A percentile compares a stretch with the other conserved stretches of the same genome.
These are phyloP conservation scores for Arthroderma uncinatum DNA, from an alignment of 2,329 filamentous ascomycete genomes.

Conservation along the genomic window DNA sequence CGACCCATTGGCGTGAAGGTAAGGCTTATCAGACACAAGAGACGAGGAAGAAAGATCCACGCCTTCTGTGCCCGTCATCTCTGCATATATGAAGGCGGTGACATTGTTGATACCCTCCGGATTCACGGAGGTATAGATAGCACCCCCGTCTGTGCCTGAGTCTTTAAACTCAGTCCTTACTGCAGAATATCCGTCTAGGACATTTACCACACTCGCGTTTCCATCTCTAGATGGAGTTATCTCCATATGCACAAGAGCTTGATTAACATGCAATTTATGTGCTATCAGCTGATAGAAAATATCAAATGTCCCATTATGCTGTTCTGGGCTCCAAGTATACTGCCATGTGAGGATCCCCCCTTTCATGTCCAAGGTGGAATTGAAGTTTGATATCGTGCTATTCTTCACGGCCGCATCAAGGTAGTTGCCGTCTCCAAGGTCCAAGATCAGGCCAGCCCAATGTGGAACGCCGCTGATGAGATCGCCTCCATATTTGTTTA, in stretches of 20 bases:
- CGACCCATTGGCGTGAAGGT: constrained; percentile 47
- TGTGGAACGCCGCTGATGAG: constrained; percentile 62
- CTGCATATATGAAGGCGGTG: constrained; percentile 48
- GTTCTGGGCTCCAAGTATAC: constrained; percentile 53
- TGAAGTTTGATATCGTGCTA: constrained; percentile 49
- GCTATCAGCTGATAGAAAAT: constrained; percentile 57
- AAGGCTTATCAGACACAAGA: constrained; percentile 36
- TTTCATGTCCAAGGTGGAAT: constrained; percentile 51
- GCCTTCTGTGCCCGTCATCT: constrained; percentile 29
- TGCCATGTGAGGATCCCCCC: constrained; percentile 53
- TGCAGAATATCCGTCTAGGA: constrained; percentile 58
- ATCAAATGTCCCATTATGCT: constrained; percentile 40
- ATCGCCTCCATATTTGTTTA: constrained; percentile 58
- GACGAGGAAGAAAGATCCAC: constrained; percentile 35
- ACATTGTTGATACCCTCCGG: constrained; percentile 52
- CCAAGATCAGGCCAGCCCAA: constrained; percentile 50
- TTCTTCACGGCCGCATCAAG: constrained; percentile 52
- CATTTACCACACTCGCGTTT: constrained; percentile 52
- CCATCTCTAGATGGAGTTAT: constrained; percentile 45
- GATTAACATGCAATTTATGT: constrained; percentile 52
- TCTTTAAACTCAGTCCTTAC: constrained; percentile 50
- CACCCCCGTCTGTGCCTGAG: constrained; percentile 44
- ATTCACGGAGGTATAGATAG: constrained; percentile 55
- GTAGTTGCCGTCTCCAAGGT: constrained; percentile 42
- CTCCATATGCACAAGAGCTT: constrained; percentile 49